Evolutionary conservation across 1,284 basidiomycete genomes (phyloP).

Genomic region (Singerocomus inundabilis): DNA sequence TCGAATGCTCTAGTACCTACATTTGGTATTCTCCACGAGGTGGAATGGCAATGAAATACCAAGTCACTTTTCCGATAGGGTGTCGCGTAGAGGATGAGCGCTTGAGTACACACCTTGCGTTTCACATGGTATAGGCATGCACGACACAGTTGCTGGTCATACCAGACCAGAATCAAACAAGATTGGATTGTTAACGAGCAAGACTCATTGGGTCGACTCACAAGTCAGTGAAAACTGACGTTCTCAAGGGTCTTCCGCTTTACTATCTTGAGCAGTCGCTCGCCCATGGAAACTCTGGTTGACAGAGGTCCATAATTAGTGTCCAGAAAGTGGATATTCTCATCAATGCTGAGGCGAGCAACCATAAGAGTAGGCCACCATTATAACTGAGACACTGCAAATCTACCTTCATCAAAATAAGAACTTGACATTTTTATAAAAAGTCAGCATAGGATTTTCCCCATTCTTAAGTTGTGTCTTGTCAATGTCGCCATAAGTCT

Average conservation of each 20-base stretch:
- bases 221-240: neutral
- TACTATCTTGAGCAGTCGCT: too few species aligned
- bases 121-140: too few species aligned
- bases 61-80: too few species aligned
- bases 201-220: neutral
- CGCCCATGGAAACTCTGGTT: neutral
- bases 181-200: too few species aligned
- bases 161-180: neutral
- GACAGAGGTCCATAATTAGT: neutral
- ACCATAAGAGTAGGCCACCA: neutral
- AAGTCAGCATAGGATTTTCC: slow-evolving; percentile 84
- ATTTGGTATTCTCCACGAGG: too few species aligned
- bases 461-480: slow-evolving; percentile 71
- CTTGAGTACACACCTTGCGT: too few species aligned
- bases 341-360: neutral
- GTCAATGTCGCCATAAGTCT: slow-evolving; percentile 73
- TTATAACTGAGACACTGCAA: neutral
- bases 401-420: slow-evolving; percentile 50
- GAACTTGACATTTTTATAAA: slow-evolving; percentile 89
- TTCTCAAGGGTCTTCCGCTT: neutral
- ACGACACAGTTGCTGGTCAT: neutral
- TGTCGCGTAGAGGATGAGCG: too few species aligned
- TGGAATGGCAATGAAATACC: too few species aligned
- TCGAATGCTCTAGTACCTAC: too few species aligned
- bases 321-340: neutral